Conservation (phyloP, 2,329 filamentous ascomycete genomes). For the Aspergillus sp. region DNA sequence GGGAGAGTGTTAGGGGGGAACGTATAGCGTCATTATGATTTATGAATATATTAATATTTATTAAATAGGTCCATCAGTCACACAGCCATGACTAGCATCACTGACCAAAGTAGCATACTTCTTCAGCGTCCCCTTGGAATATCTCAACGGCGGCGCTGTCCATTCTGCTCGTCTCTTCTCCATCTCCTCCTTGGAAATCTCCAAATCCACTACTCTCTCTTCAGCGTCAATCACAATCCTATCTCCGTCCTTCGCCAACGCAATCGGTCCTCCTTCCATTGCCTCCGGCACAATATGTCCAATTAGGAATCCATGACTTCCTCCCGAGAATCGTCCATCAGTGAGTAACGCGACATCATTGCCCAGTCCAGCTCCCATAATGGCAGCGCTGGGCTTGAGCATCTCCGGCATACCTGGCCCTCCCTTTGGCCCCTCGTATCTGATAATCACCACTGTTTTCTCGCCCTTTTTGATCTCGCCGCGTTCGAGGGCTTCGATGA, state of each 20-base stretch:
- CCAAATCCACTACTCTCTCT: conserved; percentile 60
- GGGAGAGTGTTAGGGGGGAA: too few relatives aligned
- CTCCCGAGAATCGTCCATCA: conserved; percentile 61
- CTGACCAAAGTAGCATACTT: conserved; percentile 58
- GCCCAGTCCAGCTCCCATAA: conserved; percentile 69
- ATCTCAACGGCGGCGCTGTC: conserved; percentile 55
- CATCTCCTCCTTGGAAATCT: conserved; percentile 63
- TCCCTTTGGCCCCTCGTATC: conserved; percentile 69
- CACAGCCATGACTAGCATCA: conserved; percentile 45
- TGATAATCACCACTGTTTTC: conserved; percentile 71
- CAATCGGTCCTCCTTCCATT: conserved; percentile 79
- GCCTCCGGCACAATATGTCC: conserved; percentile 86
- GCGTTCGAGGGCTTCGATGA: conserved; percentile 62
- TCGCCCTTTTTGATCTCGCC: conserved; percentile 70
- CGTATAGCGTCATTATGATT: too few relatives aligned
- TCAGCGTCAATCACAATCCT: conserved; percentile 78
- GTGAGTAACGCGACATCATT: conserved; percentile 68
- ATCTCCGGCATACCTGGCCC: conserved; percentile 72
- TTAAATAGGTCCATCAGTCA: conserved; percentile 30
- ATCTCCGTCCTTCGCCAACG: conserved; percentile 75
- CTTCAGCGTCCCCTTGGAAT: conserved; percentile 54
- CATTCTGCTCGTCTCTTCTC: conserved; percentile 54
- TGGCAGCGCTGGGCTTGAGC: conserved; percentile 66
- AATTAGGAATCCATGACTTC: conserved; percentile 80
- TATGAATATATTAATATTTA: too few relatives aligned